Evolutionary conservation across 225 moss, liverwort and hornwort species (phyloP).

Genomic region (Pseudoscleropodium purum): DNA sequence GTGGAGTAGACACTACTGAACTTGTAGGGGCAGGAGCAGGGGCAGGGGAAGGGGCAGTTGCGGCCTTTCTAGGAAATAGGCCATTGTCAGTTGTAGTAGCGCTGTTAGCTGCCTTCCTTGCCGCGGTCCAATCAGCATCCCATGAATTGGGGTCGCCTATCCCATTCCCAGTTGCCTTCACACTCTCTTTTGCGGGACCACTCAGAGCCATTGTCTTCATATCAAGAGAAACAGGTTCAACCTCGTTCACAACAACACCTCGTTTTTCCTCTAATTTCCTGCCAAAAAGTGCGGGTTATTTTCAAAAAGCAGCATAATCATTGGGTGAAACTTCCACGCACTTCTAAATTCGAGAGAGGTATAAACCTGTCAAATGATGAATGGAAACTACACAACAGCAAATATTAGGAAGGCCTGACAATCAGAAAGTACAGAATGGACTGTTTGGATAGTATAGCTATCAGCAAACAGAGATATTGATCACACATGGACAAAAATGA

Average conservation of each 20-base stretch:
- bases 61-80: conserved; percentile 12
- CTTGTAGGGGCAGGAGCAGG: conserved; percentile 21
- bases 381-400: not conserved
- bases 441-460: not conserved
- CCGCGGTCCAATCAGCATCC: conserved; percentile 84
- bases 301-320: not conserved
- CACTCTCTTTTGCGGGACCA: conserved; percentile 44
- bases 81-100: conserved; percentile 10
- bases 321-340: not conserved
- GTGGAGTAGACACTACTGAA: conserved; percentile 19
- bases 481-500: not conserved
- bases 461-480: not conserved
- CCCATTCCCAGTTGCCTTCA: conserved; percentile 59
- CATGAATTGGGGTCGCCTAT: conserved; percentile 38
- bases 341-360: not conserved
- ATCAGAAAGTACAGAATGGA: not conserved
- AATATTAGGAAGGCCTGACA: not conserved
- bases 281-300: not conserved
- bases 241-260: conserved; percentile 78
- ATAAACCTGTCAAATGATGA: not conserved
- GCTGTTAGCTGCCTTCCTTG: conserved; percentile 28
- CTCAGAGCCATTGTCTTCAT: conserved; percentile 80
- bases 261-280: conserved; percentile 97
- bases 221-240: conserved; percentile 87
- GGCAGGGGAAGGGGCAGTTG: conserved; percentile 24